Evolutionary conservation across 176 grass and related monocot species (phyloP).

Genomic region (Oryza meridionalis): DNA sequence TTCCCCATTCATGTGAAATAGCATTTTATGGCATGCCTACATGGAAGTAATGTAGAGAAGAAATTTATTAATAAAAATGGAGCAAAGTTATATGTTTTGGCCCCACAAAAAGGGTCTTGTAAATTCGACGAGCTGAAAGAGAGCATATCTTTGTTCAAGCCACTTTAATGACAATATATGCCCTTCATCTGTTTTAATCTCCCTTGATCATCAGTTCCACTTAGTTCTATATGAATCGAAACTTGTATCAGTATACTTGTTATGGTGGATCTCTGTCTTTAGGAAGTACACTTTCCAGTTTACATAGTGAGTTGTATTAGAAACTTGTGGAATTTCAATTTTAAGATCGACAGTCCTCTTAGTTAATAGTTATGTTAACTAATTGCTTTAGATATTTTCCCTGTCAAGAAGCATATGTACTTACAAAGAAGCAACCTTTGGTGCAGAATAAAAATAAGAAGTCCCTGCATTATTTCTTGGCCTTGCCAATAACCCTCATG

Average conservation of each 20-base stretch:
- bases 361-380: neutral
- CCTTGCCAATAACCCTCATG: constrained; percentile 62
- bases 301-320: neutral
- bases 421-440: constrained; percentile 12
- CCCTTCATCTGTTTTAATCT: constrained; percentile 1
- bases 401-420: neutral
- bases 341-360: constrained; percentile 4
- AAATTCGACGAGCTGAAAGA: neutral
- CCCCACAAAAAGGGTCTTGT: neutral
- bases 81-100: neutral
- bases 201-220: neutral
- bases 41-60: neutral
- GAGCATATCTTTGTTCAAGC: neutral
- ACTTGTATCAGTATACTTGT: neutral
- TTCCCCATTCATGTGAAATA: neutral
- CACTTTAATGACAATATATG: neutral
- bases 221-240: constrained; percentile 14
- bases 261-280: neutral
- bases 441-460: constrained; percentile 52
- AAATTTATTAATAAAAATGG: neutral
- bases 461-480: constrained; percentile 71
- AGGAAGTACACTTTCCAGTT: too few relatives aligned
- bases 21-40: neutral
- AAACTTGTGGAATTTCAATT: constrained; percentile 10
- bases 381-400: neutral